Base-by-base conservation (phyloP, 805 yeast genomes). In the Barnettozyma populi region DNA sequence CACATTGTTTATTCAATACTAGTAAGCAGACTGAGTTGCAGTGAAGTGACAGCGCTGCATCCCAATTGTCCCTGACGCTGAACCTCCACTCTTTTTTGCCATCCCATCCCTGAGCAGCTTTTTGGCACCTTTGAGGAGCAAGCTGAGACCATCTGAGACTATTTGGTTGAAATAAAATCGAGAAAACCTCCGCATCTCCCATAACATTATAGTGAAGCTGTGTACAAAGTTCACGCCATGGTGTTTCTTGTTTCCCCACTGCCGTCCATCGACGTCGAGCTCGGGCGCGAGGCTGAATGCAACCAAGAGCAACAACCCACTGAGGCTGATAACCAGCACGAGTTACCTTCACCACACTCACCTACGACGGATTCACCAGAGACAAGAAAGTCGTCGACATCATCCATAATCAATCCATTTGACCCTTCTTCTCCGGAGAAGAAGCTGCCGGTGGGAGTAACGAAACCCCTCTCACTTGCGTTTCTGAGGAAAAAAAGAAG, bases 401-500 rank as follows among this genome's bases (percentile, higher is more conserved):
- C 50, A 6, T 20, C 46, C n/a, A 43, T 47, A 34, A 47, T 47
- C 14, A 43, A 35, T 14, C 36, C 48, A 1, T 41, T 25, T n/a
- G 36, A 43, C 9, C 36, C 41, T 7, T 36, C 40, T 5, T 35
- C 48, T 13, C 42, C 48, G 11, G 41, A 21, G 6, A 25, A 35
- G 37, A 14, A 29, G 32, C 32, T 29, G 32, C 32, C 24, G 23
- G 20, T 21, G n/a, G 36, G n/a, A 19, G n/a, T 44, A 41, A 31
- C 36, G 29, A 31, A 32, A 14, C 53, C 59, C 1, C 40, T 49
- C 16, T 60, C 63, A 3, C 47, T 60, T 4, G 36, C 61, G 3
- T 60, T 54, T 25, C 42, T 60, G 2, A 56, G 48, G 24, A 58
- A 56, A 43, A 58, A 56, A 40, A 42, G 59, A 31, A 51, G 49